Evolutionary conservation across 345 rosid genomes (phyloP).

Genomic region (Camelina hispida): DNA sequence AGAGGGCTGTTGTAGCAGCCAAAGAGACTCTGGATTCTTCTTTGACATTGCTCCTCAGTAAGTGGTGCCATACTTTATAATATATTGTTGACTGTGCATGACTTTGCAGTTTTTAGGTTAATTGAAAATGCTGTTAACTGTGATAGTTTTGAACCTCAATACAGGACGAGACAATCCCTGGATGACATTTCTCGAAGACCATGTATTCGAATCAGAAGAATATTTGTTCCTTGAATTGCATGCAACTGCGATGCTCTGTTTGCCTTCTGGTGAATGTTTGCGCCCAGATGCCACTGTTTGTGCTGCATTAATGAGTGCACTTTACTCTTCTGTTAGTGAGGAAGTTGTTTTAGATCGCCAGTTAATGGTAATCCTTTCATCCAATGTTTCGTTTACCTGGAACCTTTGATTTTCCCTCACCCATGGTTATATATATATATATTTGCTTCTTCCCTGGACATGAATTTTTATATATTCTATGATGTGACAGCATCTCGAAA

Average conservation of each 20-base stretch:
- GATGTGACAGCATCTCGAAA: conserved; percentile 6
- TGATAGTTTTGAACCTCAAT: conserved; percentile 33
- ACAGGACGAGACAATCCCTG: conserved; percentile 76
- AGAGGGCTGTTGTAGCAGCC: conserved; percentile 67
- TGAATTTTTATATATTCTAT: conserved; percentile 18
- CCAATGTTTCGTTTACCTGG: background rate
- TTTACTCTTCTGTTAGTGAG: conserved; percentile 82
- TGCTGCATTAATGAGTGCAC: conserved; percentile 88
- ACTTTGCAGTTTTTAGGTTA: background rate
- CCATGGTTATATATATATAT: background rate
- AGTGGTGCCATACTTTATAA: conserved; percentile 41
- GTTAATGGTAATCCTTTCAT: conserved; percentile 63
- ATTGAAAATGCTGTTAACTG: conserved; percentile 24
- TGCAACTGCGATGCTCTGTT: conserved; percentile 87
- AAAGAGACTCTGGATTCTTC: conserved; percentile 72
- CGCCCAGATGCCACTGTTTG: conserved; percentile 89
- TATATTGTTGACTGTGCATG: conserved; percentile 7
- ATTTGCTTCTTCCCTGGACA: background rate
- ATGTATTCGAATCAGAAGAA: conserved; percentile 53
- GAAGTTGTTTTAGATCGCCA: conserved; percentile 78
- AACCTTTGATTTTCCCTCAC: conserved; percentile 9
- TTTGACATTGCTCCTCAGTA: conserved; percentile 66
- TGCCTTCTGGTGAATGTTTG: conserved; percentile 95
- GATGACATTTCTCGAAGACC: conserved; percentile 69
- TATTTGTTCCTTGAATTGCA: conserved; percentile 81